These are phyloP conservation scores for Russula abietina DNA, from an alignment of 768 basidiomycete species.

Conservation along the genomic window DNA sequence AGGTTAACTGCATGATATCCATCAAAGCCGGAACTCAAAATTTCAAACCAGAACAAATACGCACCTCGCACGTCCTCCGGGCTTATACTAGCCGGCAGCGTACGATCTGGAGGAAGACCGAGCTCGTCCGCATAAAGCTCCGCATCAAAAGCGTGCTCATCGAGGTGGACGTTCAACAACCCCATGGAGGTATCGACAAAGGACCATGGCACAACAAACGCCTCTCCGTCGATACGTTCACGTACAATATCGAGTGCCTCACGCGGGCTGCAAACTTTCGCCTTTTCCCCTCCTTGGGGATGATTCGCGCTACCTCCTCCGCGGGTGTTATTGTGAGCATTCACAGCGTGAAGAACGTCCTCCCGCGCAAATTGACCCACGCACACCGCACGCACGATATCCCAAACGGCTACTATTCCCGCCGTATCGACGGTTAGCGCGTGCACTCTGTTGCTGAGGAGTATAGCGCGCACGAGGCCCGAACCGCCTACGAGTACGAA, in stretches of 20 bases:
- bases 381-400: constrained; percentile 75
- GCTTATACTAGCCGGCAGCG: constrained; percentile 45
- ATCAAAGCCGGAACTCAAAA: neutral
- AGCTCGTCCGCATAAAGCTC: constrained; percentile 94
- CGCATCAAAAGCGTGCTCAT: constrained; percentile 85
- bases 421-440: constrained; percentile 85
- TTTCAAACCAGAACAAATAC: constrained; percentile 29
- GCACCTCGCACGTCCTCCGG: constrained; percentile 77
- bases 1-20: constrained; percentile 60
- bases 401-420: constrained; percentile 89
- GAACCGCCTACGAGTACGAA: constrained; percentile 66
- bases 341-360: constrained; percentile 55
- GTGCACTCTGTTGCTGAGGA: constrained; percentile 86
- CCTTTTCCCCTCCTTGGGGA: constrained; percentile 30
- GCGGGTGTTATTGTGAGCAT: neutral
- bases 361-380: constrained; percentile 61
- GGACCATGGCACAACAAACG: constrained; percentile 79
- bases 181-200: constrained; percentile 87
- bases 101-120: constrained; percentile 42
- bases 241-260: constrained; percentile 84
- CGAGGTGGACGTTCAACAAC: constrained; percentile 79
- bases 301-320: neutral
- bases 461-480: constrained; percentile 74
- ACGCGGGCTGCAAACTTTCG: constrained; percentile 57
- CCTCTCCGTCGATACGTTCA: constrained; percentile 93